Conservation (phyloP, 1,284 basidiomycete species). For the Ustilago lituana region DNA sequence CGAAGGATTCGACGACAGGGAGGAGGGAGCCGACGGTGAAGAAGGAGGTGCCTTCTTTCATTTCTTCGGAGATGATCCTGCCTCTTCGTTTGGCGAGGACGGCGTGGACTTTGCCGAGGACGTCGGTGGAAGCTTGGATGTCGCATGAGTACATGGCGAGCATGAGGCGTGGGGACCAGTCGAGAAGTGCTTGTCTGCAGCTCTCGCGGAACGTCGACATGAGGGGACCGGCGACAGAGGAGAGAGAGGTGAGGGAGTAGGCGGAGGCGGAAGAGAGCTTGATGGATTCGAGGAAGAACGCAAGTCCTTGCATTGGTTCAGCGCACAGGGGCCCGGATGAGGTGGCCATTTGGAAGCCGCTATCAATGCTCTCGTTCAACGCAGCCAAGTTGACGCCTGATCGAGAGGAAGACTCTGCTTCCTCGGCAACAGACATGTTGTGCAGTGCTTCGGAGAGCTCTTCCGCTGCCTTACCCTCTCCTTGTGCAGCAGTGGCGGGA, state of each 20-base stretch:
- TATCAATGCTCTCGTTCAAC: constrained; percentile 74
- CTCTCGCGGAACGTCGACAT: constrained; percentile 89
- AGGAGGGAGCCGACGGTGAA: constrained; percentile 89
- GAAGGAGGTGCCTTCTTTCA: constrained; percentile 97
- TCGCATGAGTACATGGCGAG: constrained; percentile 99
- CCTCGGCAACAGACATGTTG: constrained; percentile 20
- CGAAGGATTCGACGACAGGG: constrained; percentile 97
- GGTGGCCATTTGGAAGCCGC: constrained; percentile 92
- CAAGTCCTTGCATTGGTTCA: constrained; percentile 93
- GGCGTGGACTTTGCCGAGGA: constrained; percentile 95
- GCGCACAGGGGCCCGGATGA: constrained; percentile 93
- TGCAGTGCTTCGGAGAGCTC: constrained; percentile 31
- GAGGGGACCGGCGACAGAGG: constrained; percentile 85
- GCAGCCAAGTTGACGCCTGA: constrained; percentile 24
- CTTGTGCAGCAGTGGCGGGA: neutral
- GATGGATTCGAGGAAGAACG: constrained; percentile 85
- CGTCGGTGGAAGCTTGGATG: constrained; percentile 96
- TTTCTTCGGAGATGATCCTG: constrained; percentile 92
- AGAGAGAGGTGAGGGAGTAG: constrained; percentile 74
- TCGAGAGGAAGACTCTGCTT: neutral
- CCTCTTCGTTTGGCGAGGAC: constrained; percentile 91
- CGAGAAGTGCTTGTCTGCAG: constrained; percentile 85
- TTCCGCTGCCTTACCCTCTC: constrained; percentile 4
- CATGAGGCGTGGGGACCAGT: constrained; percentile 97
- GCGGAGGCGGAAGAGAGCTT: constrained; percentile 23